Evolutionary conservation across 805 yeast species (phyloP), one percentile per base, ranked within the genome.

Genomic region (Starmerella vitae): DNA sequence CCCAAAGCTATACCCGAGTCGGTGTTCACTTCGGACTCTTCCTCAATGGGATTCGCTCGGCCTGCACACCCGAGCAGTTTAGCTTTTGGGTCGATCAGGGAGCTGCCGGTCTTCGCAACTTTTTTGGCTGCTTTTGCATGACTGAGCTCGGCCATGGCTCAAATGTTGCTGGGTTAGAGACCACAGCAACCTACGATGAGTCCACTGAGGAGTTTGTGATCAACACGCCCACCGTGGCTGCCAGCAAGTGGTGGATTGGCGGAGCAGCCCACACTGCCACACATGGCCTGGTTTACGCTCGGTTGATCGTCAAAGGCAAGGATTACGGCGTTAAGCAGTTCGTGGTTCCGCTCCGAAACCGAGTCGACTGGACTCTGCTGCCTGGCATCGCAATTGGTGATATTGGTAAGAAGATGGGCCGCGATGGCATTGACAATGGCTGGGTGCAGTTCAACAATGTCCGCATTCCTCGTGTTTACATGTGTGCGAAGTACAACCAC

Each of bases 161-260:
- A 10, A 86, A 86, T 58, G 95, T 86, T 33, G 94, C 94, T 3
- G 93, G 82, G 19, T 66, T 83, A 45, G 94, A 86, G 60, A 86
- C 96, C n/a, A 79, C 85, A 13, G 94, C 96, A 13, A 77, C 79
- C 17, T 86, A 70, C 57, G 77, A 83, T 57, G 62, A 65, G 15
- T 62, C 61, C 14, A 69, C 68, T 21, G 82, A 83, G 51, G 74
- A 75, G 46, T 81, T 86, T 55, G 57, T 70, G 39, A 74, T 86
- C 53, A 71, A 82, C 56, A 86, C 96, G 10, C 96, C 96, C 1
- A 81, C 85, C 55, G 59, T 81, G 39, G 86, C 93, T 27, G 95
- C 96, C 32, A 85, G 95, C 20, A 86, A 86, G 59, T 86, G 96
- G 95, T 86, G 96, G 96, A 86, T 86, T 53, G 96, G 96, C 34